Percentiles rank a stretch among this genome's conserved stretches.
Conservation (phyloP, 768 basidiomycete species). For the Porpolomopsis calyptriformis region DNA sequence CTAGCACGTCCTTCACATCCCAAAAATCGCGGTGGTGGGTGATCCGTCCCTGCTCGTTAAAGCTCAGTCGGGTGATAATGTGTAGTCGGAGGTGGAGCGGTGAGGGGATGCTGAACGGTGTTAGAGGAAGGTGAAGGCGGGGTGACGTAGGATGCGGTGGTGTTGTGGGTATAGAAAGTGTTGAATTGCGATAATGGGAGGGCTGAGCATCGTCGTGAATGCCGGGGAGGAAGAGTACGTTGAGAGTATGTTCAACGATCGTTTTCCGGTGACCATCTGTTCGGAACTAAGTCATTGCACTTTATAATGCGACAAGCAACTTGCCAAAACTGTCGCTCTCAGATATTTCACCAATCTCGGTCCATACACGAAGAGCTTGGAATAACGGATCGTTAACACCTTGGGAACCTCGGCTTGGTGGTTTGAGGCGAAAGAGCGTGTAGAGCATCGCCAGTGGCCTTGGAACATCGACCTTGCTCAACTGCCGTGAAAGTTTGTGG, state of each 20-base stretch:
- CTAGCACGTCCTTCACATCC: slow-evolving; percentile 71
- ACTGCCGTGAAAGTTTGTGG: slow-evolving; percentile 46
- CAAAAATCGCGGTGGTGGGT: slow-evolving; percentile 73
- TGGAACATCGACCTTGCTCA: slow-evolving; percentile 58
- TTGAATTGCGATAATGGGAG: slow-evolving; percentile 19
- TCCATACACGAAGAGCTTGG: slow-evolving; percentile 59
- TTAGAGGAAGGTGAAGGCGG: slow-evolving; percentile 47
- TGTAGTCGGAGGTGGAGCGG: slow-evolving; percentile 67
- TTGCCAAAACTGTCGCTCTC: slow-evolving; percentile 74
- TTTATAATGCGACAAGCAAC: slow-evolving; percentile 8
- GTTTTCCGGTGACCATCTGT: slow-evolving; percentile 64
- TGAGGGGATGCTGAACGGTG: slow-evolving; percentile 46
- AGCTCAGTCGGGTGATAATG: slow-evolving; percentile 60
- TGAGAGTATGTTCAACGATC: slow-evolving; percentile 71
- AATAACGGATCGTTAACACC: slow-evolving; percentile 38
- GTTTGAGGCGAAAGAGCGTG: slow-evolving; percentile 39
- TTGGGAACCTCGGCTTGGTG: slow-evolving; percentile 19
- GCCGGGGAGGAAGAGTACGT: slow-evolving; percentile 66
- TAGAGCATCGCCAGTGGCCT: slow-evolving; percentile 50
- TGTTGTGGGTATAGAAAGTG: slow-evolving; percentile 14
- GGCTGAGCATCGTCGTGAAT: slow-evolving; percentile 42
- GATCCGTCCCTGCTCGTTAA: slow-evolving; percentile 76
- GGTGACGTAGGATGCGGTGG: slow-evolving; percentile 30
- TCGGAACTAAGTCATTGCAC: not conserved
- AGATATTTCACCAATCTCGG: slow-evolving; percentile 61